Percentiles rank a stretch among this genome's conserved stretches.
These are phyloP conservation scores for Oleoguttula mirabilis DNA, from an alignment of 495 filamentous ascomycete species.

Conservation along the genomic window DNA sequence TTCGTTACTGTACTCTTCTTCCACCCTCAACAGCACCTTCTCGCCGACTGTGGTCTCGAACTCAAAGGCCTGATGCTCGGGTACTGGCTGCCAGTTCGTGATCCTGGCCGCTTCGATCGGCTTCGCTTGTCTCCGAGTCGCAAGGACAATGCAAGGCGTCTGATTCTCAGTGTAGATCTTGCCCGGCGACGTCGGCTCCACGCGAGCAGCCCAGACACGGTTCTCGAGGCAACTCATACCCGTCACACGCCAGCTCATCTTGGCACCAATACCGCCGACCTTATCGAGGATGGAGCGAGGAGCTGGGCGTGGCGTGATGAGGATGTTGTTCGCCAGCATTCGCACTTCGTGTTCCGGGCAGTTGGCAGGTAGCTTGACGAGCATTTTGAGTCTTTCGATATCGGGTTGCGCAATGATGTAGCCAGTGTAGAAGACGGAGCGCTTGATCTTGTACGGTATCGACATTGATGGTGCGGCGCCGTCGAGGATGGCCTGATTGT, in stretches of 20 bases:
- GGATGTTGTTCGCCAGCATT: conserved; percentile 76
- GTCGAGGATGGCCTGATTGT: conserved; percentile 48
- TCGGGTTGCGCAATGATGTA: conserved; percentile 67
- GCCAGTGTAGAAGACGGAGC: conserved; percentile 85
- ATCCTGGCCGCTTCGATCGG: conserved; percentile 75
- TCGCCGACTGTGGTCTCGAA: conserved; percentile 78
- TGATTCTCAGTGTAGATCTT: conserved; percentile 61
- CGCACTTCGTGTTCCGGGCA: conserved; percentile 54
- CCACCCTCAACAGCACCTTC: conserved; percentile 69
- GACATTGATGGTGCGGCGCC: conserved; percentile 32
- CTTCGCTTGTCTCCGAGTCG: conserved; percentile 47
- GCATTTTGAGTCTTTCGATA: conserved; percentile 54
- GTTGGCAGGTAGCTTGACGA: conserved; percentile 50
- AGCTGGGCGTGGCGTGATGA: conserved; percentile 68
- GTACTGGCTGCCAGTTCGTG: conserved; percentile 67
- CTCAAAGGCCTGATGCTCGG: conserved; percentile 47
- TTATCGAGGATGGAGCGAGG: conserved; percentile 57
- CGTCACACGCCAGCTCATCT: conserved; percentile 70
- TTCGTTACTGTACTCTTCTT: conserved; percentile 49
- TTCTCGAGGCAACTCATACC: conserved; percentile 62
- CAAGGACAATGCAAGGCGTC: conserved; percentile 30
- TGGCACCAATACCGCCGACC: conserved; percentile 73
- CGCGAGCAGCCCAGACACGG: conserved; percentile 72
- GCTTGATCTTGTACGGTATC: conserved; percentile 54
- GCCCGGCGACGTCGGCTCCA: conserved; percentile 42